Percentiles rank a stretch among this genome's conserved stretches.
Conservation (phyloP, 1,284 basidiomycete species). For the Pyrrhoderma noxium region DNA sequence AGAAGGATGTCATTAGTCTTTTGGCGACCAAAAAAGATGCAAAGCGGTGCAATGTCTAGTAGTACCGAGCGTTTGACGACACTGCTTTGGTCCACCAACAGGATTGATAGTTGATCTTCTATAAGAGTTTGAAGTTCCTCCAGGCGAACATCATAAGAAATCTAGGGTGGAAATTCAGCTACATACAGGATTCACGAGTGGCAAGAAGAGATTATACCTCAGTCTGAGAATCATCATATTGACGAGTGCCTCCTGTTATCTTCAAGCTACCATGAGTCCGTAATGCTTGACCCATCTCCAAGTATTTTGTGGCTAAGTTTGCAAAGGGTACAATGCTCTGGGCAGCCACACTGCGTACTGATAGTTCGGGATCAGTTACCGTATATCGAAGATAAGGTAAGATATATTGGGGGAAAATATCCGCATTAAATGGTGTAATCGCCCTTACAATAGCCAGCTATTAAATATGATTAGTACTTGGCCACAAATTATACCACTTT, state of each 20-base stretch:
- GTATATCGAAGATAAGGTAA: conserved; percentile 85
- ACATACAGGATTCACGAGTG: no score
- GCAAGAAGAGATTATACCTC: conserved; percentile 45
- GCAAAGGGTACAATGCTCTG: conserved; percentile 82
- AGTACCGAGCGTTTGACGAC: conserved; percentile 71
- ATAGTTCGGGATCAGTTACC: conserved; percentile 75
- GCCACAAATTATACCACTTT: conserved; percentile 7
- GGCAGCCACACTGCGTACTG: conserved; percentile 87
- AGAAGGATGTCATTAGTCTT: conserved; percentile 92
- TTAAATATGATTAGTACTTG: conserved; percentile 10
- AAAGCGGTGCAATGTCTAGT: conserved; percentile 80
- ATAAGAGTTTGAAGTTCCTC: conserved; percentile 81
- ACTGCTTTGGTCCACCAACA: conserved; percentile 69
- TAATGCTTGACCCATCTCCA: conserved; percentile 90
- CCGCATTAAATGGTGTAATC: conserved; percentile 84
- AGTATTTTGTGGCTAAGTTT: conserved; percentile 74
- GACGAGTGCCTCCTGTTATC: conserved; percentile 54
- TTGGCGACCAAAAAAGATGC: conserved; percentile 88
- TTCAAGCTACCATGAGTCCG: conserved; percentile 76
- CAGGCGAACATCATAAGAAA: conserved; percentile 82
- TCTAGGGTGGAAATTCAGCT: conserved; percentile 34
- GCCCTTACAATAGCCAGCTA: conserved; percentile 81
- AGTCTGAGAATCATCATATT: conserved; percentile 67
- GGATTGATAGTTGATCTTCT: conserved; percentile 80
- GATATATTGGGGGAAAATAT: conserved; percentile 92